Percentiles rank a stretch among this genome's conserved stretches.
phyloP scores from a whole-genome alignment of 768 basidiomycete genomes.

The Phaffia tasmanica region DNA sequence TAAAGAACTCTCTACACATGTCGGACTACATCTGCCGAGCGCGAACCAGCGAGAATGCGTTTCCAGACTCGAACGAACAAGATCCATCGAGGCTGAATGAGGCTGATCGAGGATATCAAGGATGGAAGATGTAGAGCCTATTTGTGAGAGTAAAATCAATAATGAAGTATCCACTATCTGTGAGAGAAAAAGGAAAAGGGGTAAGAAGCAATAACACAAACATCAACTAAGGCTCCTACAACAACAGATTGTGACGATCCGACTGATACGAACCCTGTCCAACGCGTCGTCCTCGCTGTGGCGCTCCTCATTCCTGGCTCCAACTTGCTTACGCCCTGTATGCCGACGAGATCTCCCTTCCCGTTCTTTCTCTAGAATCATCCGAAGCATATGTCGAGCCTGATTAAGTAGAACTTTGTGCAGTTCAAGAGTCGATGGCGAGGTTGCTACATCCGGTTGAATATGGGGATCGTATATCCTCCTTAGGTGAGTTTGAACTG shows the following conservation, averaged over 20 bases:
- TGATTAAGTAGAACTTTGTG: conserved; percentile 52
- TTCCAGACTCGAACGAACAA: conserved; percentile 9
- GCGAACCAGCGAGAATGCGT: conserved; percentile 20
- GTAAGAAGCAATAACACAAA: background rate
- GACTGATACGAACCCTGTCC: conserved; percentile 10
- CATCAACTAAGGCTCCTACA: background rate
- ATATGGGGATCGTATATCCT: conserved; percentile 84
- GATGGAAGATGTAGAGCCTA: conserved; percentile 31
- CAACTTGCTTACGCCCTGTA: conserved; percentile 35
- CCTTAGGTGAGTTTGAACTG: conserved; percentile 81
- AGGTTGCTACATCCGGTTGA: conserved; percentile 53
- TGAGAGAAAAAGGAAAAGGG: background rate
- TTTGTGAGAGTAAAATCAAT: conserved; percentile 58
- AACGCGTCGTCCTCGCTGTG: background rate
- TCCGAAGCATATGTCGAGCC: conserved; percentile 64
- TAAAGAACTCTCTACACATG: conserved; percentile 46
- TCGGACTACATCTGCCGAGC: conserved; percentile 1
- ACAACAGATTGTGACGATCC: conserved; percentile 11
- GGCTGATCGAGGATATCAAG: conserved; percentile 9
- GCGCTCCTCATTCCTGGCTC: conserved; percentile 11
- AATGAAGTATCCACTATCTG: conserved; percentile 74
- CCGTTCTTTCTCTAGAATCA: conserved; percentile 42
- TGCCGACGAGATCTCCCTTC: conserved; percentile 47
- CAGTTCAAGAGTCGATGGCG: conserved; percentile 61
- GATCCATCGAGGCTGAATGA: conserved; percentile 6